Base-by-base conservation (phyloP, 768 basidiomycete genomes). In the Pilatotrama ljubarskyi region DNA sequence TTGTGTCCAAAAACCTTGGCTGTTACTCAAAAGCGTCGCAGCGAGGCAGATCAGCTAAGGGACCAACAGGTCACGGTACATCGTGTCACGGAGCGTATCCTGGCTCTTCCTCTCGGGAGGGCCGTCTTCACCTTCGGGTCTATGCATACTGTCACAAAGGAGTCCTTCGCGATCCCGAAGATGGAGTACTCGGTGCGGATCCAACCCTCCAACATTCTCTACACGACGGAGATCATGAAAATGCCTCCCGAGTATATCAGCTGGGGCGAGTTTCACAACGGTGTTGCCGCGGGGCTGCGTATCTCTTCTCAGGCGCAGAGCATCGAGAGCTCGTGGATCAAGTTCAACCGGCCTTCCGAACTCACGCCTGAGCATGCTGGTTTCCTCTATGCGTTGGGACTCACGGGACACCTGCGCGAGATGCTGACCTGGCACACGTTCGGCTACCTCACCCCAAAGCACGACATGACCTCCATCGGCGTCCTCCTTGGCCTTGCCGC, bases 221-320 rank as follows among this genome's bases (percentile, higher is more conserved):
- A 87, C 32, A 72, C 81, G 15, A 85, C 87, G 0, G 91, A 93
- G 58, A 69, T 78, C n/a, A 86, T 87, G 18, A 90, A 92, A 70
- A 82, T 94, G 59, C 78, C 82, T 0, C 65, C 74, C 0, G 95
- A 98, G 42, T 87, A 86, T 29, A 74, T 84, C 5, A 83, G 80
- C 51, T 99, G 96, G 97, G 94, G 92, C n/a, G 91, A 95, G 61
- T 99, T 99, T 74, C 95, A 98, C 74, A 95, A 96, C 63, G 97
- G 97, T 10, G 96, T 97, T 0, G 93, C 94, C 8, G 91, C 93
- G 4, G 97, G 90, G 2, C 73, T 99, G 43, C 86, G 92, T 7
- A 85, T 98, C 50, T 86, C 89, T 0, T 85, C 91, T 0, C 81
- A 83, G n/a, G 83, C 88, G 9, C 74, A 77, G 48, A 85, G 85